Evolutionary conservation across 2,329 filamentous ascomycete genomes (phyloP).

Genomic region (Ophiosphaerella korrae): DNA sequence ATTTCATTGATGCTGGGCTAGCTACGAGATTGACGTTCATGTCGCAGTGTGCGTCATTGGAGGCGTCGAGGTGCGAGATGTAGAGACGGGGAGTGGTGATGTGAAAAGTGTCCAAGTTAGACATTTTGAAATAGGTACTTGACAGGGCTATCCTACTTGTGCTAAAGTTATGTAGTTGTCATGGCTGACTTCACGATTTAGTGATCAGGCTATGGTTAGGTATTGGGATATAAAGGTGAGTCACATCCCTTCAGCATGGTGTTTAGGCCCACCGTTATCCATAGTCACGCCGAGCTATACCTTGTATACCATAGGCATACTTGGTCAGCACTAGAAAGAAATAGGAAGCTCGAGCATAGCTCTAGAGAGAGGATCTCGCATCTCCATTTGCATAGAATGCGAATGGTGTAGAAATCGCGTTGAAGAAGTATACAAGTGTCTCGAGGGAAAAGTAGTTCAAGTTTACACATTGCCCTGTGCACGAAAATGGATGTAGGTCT

Average conservation of each 20-base stretch:
- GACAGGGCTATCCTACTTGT: not conserved
- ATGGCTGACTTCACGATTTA: too few relatives aligned
- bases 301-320: too few relatives aligned
- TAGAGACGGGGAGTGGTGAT: conserved; percentile 7
- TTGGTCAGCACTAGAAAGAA: not conserved
- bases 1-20: conserved; percentile 1
- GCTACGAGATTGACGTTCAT: conserved; percentile 2
- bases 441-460: too few relatives aligned
- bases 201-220: not conserved
- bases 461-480: not conserved
- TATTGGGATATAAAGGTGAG: not conserved
- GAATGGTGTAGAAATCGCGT: not conserved
- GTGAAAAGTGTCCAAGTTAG: not conserved
- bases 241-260: not conserved
- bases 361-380: not conserved
- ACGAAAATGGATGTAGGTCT: not conserved
- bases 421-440: too few relatives aligned
- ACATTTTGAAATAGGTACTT: not conserved
- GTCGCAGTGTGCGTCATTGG: conserved; percentile 2
- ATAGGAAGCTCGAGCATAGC: not conserved
- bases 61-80: conserved; percentile 2
- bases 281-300: too few relatives aligned
- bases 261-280: too few relatives aligned
- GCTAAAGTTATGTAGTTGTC: not conserved
- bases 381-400: not conserved